phyloP scores from a whole-genome alignment of 352 stramenopile genomes.

The Phytophthora melonis region DNA sequence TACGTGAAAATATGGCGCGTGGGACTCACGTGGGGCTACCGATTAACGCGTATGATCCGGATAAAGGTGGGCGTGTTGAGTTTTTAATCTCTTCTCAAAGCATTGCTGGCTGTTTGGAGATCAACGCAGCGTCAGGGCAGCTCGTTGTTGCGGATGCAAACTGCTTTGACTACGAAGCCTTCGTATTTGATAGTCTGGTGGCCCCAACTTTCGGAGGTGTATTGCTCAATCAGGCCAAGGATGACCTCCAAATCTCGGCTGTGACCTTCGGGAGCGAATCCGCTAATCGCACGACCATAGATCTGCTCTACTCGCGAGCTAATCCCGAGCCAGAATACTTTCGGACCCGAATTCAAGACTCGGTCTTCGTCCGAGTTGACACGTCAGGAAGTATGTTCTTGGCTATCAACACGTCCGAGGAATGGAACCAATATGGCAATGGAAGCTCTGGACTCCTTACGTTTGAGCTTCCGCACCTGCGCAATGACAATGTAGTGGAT shows the following conservation, averaged over 20 bases:
- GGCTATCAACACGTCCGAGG: slow-evolving; percentile 14
- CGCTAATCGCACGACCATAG: slow-evolving; percentile 3
- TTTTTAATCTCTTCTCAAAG: slow-evolving; percentile 49
- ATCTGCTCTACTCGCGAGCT: slow-evolving; percentile 20
- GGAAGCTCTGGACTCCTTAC: slow-evolving; percentile 10
- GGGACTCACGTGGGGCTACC: slow-evolving; percentile 28
- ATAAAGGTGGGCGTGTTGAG: slow-evolving; percentile 20
- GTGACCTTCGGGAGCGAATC: slow-evolving; percentile 20
- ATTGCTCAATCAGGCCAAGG: background rate
- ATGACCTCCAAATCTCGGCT: slow-evolving; percentile 14
- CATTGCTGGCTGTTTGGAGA: slow-evolving; percentile 45
- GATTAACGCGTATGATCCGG: slow-evolving; percentile 30
- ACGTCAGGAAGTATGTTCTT: slow-evolving; percentile 2
- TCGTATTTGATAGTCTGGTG: slow-evolving; percentile 39
- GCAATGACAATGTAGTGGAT: slow-evolving; percentile 31
- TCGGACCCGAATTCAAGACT: slow-evolving; percentile 9
- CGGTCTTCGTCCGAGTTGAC: slow-evolving; percentile 15
- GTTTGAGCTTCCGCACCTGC: slow-evolving; percentile 28
- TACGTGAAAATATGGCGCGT: slow-evolving; percentile 47
- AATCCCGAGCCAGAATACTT: background rate
- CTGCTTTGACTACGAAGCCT: slow-evolving; percentile 66
- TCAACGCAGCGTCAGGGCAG: slow-evolving; percentile 48
- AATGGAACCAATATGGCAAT: background rate
- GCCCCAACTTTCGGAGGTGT: background rate
- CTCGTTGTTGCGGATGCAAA: slow-evolving; percentile 41